Evolutionary conservation across 1,139 yeast genomes (phyloP).

Genomic region (Magnusiomyces tetraspermus): DNA sequence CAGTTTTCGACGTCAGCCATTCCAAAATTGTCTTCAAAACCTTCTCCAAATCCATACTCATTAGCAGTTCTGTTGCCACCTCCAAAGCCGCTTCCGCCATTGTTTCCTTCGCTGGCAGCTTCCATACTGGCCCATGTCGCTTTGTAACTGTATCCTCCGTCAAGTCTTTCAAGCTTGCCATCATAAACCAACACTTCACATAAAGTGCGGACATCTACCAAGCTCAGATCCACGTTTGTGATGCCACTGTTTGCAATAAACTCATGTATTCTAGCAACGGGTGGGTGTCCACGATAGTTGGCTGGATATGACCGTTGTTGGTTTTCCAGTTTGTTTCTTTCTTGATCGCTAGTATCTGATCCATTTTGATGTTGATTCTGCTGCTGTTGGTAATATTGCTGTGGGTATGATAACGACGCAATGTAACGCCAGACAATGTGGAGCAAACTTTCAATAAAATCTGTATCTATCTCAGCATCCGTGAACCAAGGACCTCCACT

Average conservation of each 20-base stretch:
- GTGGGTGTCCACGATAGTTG: slow-evolving; percentile 54
- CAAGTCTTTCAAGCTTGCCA: slow-evolving; percentile 65
- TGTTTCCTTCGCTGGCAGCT: slow-evolving; percentile 33
- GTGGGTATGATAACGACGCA: slow-evolving; percentile 65
- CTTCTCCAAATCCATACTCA: slow-evolving; percentile 12
- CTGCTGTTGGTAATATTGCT: too few species aligned
- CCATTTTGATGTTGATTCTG: too few species aligned
- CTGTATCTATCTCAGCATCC: slow-evolving; percentile 88
- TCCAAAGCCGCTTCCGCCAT: slow-evolving; percentile 40
- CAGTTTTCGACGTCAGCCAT: neutral
- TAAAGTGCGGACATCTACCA: slow-evolving; percentile 64
- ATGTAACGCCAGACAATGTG: slow-evolving; percentile 84
- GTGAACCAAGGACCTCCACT: slow-evolving; percentile 99
- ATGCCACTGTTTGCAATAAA: slow-evolving; percentile 70
- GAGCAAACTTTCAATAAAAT: slow-evolving; percentile 75
- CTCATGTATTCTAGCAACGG: slow-evolving; percentile 59
- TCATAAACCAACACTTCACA: slow-evolving; percentile 86
- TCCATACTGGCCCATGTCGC: slow-evolving; percentile 51
- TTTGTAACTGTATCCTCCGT: slow-evolving; percentile 35
- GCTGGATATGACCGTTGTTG: slow-evolving; percentile 41
- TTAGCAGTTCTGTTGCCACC: neutral
- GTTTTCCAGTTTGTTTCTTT: slow-evolving; percentile 4
- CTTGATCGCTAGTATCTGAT: slow-evolving; percentile 7
- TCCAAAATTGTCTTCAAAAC: slow-evolving; percentile 16
- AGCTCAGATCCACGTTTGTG: slow-evolving; percentile 69